These are phyloP conservation scores for Crassisporium funariophilum DNA, from an alignment of 768 basidiomycete genomes.

Conservation along the genomic window DNA sequence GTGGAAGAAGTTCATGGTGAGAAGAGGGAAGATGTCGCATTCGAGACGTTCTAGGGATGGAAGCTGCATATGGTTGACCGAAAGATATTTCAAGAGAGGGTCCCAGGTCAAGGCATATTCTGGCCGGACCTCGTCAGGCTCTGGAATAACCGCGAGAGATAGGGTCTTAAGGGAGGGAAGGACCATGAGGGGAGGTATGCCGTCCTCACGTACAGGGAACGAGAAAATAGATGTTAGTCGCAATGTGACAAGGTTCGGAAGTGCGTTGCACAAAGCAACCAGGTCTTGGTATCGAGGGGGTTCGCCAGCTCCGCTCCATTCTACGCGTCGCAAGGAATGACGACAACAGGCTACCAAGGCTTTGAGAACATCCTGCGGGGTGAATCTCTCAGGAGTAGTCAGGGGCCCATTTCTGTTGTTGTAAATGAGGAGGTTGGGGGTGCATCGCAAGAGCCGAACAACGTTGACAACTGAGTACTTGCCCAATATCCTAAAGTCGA, in stretches of 20 bases:
- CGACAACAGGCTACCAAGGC: constrained; percentile 34
- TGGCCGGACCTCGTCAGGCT: constrained; percentile 17
- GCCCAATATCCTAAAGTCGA: constrained; percentile 43
- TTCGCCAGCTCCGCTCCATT: constrained; percentile 47
- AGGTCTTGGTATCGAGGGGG: constrained; percentile 43
- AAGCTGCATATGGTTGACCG: constrained; percentile 33
- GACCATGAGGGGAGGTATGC: constrained; percentile 23
- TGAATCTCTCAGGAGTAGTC: constrained; percentile 20
- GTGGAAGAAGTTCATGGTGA: constrained; percentile 36
- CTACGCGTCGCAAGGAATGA: constrained; percentile 40
- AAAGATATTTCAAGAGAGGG: constrained; percentile 39
- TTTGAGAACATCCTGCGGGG: constrained; percentile 34
- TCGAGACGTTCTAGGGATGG: constrained; percentile 46
- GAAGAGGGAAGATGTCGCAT: constrained; percentile 39
- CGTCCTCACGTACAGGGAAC: constrained; percentile 24
- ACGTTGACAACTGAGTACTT: constrained; percentile 28
- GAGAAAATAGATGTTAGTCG: constrained; percentile 43
- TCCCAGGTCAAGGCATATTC: constrained; percentile 37
- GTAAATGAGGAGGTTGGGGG: constrained; percentile 47
- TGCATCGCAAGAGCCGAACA: constrained; percentile 39
- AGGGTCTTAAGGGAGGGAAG: constrained; percentile 43
- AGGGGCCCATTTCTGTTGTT: constrained; percentile 37
- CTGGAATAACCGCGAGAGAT: constrained; percentile 40
- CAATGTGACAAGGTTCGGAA: constrained; percentile 40
- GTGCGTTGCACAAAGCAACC: constrained; percentile 33